phyloP scores from a whole-genome alignment of 352 stramenopile genomes.

The Phytophthora cajani region DNA sequence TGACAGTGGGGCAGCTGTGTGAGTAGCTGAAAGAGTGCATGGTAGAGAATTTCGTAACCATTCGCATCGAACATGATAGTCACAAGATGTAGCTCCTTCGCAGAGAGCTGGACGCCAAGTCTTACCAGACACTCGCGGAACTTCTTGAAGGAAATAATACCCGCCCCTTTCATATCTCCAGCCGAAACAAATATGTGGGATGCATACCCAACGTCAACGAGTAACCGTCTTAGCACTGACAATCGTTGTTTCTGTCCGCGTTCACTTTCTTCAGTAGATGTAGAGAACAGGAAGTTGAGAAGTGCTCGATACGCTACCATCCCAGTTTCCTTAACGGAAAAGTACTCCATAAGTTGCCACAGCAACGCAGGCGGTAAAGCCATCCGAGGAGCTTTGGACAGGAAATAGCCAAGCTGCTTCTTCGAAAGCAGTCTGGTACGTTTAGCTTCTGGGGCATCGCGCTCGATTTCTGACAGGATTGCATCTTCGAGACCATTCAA shows the following conservation, averaged over 20 bases:
- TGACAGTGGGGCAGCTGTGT: conserved; percentile 33
- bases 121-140: conserved; percentile 52
- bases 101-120: conserved; percentile 40
- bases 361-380: conserved; percentile 51
- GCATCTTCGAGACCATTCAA: conserved; percentile 42
- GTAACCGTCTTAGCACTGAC: conserved; percentile 33
- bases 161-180: conserved; percentile 58
- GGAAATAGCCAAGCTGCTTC: conserved; percentile 65
- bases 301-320: conserved; percentile 52
- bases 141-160: conserved; percentile 47
- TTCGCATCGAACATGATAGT: conserved; percentile 61
- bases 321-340: conserved; percentile 32
- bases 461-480: conserved; percentile 50
- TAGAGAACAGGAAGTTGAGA: conserved; percentile 56
- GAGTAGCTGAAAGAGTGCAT: conserved; percentile 50
- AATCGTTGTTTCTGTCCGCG: conserved; percentile 36
- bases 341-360: conserved; percentile 52
- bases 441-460: conserved; percentile 38
- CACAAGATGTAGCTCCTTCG: conserved; percentile 54
- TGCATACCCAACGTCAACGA: conserved; percentile 42
- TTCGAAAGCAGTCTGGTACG: conserved; percentile 37
- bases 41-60: conserved; percentile 59
- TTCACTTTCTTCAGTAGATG: conserved; percentile 42
- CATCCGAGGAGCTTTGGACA: conserved; percentile 52
- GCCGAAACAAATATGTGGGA: conserved; percentile 44